Conservation (phyloP, 768 basidiomycete species). For the Rubroboletus pulcherrimus region DNA sequence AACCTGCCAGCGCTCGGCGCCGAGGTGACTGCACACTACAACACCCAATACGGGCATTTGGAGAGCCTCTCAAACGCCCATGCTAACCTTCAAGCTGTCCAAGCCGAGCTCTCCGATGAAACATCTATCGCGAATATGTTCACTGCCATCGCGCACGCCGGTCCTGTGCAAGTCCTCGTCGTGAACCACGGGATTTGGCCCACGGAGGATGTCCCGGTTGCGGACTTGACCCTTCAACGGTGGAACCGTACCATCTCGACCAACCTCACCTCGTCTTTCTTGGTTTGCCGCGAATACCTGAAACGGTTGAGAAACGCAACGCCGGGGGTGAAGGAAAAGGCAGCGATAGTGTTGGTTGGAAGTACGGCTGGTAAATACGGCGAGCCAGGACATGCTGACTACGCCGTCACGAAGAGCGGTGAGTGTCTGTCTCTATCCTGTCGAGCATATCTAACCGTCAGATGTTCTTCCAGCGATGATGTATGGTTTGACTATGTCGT, state of each 20-base stretch:
- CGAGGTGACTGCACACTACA: conserved; percentile 69
- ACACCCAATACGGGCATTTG: conserved; percentile 45
- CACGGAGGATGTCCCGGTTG: conserved; percentile 44
- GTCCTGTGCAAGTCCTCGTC: conserved; percentile 53
- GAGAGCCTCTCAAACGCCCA: conserved; percentile 38
- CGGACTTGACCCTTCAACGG: conserved; percentile 55
- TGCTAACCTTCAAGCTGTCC: conserved; percentile 34
- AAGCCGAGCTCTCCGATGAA: conserved; percentile 62
- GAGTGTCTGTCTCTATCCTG: background rate
- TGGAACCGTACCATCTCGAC: conserved; percentile 60
- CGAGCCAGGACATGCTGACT: conserved; percentile 64
- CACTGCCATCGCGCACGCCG: conserved; percentile 34
- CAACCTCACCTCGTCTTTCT: conserved; percentile 66
- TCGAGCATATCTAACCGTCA: background rate
- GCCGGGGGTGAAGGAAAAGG: conserved; percentile 47
- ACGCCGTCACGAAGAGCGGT: conserved; percentile 69
- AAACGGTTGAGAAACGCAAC: conserved; percentile 38
- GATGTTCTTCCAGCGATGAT: conserved; percentile 50
- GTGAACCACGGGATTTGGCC: conserved; percentile 62
- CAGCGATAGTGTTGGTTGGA: conserved; percentile 62
- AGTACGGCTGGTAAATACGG: conserved; percentile 73
- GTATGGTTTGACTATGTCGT: conserved; percentile 62
- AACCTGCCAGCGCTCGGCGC: conserved; percentile 57
- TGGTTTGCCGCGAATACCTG: conserved; percentile 63
- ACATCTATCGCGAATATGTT: conserved; percentile 51